A percentile compares a stretch with the other conserved stretches of the same genome.
phyloP scores from a whole-genome alignment of 1,139 yeast genomes.

The Saccharomycopsis crataegensis region DNA sequence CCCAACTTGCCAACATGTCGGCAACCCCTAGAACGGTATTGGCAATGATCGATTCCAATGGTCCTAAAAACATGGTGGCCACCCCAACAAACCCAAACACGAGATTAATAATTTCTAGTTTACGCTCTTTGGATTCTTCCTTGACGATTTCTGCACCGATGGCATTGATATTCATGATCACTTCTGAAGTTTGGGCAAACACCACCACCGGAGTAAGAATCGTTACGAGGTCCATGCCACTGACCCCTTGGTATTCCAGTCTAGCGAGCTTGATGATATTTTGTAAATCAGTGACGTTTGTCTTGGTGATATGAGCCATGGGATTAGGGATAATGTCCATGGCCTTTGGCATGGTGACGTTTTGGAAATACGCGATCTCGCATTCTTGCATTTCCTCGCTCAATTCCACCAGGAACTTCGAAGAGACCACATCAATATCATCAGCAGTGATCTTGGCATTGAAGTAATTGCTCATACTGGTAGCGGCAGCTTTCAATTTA shows the following conservation, averaged over 20 bases:
- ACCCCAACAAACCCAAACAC: conserved; percentile 12
- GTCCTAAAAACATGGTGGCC: conserved; percentile 6
- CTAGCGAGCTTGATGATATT: conserved; percentile 7
- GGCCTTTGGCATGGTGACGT: conserved; percentile 13
- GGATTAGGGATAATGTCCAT: conserved; percentile 10
- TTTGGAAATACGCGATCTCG: background rate
- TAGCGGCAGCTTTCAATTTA: background rate
- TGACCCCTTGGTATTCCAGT: background rate
- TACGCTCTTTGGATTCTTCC: conserved; percentile 10
- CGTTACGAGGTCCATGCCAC: conserved; percentile 12
- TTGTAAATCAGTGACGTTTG: conserved; percentile 12
- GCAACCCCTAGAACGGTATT: background rate
- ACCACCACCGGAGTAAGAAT: conserved; percentile 10
- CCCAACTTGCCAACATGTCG: background rate
- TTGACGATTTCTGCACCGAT: conserved; percentile 3
- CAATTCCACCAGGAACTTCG: background rate
- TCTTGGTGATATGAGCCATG: conserved; percentile 5
- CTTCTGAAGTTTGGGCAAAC: background rate
- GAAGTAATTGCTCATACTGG: conserved; percentile 1
- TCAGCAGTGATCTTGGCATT: background rate
- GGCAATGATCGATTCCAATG: background rate
- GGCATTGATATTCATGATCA: conserved; percentile 8
- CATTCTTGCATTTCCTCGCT: background rate
- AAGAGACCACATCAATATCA: conserved; percentile 1
- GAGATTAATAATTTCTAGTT: conserved; percentile 14